Evolutionary conservation across 345 rosid genomes (phyloP), one percentile per base, ranked within the genome.

Genomic region (Streptanthus diversifolius): DNA sequence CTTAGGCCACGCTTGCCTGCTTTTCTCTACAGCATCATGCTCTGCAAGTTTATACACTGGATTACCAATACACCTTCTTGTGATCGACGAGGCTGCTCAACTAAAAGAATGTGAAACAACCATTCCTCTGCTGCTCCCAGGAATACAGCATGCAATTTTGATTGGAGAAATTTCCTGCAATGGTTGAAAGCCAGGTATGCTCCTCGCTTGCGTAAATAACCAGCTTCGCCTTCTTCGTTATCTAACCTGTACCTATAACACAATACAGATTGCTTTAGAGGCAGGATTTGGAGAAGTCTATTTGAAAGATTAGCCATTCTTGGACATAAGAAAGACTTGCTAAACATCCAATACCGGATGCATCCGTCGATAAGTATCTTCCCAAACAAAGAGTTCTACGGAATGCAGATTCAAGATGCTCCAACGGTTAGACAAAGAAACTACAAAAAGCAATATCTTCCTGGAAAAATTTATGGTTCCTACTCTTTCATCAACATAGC

Each of bases 311-410:
- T 90, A 40, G 80, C 55, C 3, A 47, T 68, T 4, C 68, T 86
- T 39, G 84, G 82, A 18, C 81, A 85, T 13, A 7, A 78, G 27
- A 90, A 82, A 53, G 83, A 88, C 75, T 76, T 85, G 18, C 70
- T 90, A 5, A 63, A 81, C 66, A 77, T 80, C 19, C 96, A 86
- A 68, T 86, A 88, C 65, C 68, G 91, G 63, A 90, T 90, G 96
- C 93, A 88, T 76, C 93, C 83, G 0, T 72, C 77, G 0, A 86
- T 90, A 19, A 88, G 93, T 58, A 41, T 3, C 52, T 88, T 90
- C 51, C 90, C 93, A 1, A 90, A 77, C 66, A 63, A 43, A 30
- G 65, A 64, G 5, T 88, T 90, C 69, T 90, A 90, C 15, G 5
- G 3, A 30, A 78, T 69, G 18, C 41, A 30, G 71, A 83, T 90